These are phyloP conservation scores for Pelargonium australe DNA, from an alignment of 441 rosid species.

Conservation along the genomic window DNA sequence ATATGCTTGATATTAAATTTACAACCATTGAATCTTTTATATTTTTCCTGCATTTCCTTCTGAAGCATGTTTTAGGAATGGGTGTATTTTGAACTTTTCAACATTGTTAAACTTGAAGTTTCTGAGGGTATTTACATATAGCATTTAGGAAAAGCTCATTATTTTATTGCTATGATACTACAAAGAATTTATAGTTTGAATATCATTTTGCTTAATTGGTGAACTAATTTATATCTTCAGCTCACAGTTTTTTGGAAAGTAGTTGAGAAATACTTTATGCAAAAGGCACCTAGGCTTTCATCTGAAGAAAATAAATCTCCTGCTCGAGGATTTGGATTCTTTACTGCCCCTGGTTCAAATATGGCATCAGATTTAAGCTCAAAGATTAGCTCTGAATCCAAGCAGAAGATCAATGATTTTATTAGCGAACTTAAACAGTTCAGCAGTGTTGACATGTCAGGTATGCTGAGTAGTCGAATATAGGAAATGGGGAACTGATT, in stretches of 20 bases:
- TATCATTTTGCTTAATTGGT: slow-evolving; percentile 16
- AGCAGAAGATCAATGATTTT: slow-evolving; percentile 72
- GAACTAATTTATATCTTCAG: slow-evolving; percentile 59
- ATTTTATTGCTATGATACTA: not conserved
- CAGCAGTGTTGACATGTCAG: slow-evolving; percentile 86
- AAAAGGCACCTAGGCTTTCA: slow-evolving; percentile 38
- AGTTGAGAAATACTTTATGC: slow-evolving; percentile 53
- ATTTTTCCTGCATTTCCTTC: not conserved
- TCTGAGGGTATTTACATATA: not conserved
- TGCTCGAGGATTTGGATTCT: slow-evolving; percentile 58
- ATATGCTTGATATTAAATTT: not conserved
- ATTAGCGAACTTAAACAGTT: slow-evolving; percentile 73
- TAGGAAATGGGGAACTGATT: not conserved
- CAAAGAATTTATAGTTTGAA: slow-evolving; percentile 10
- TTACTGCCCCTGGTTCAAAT: slow-evolving; percentile 66
- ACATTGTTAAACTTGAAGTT: not conserved
- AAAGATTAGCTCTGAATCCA: slow-evolving; percentile 62
- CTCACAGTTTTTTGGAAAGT: slow-evolving; percentile 92
- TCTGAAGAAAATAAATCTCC: slow-evolving; percentile 40
- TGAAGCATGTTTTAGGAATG: not conserved
- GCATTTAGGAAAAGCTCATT: not conserved
- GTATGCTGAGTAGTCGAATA: slow-evolving; percentile 29
- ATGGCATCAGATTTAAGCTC: slow-evolving; percentile 55
- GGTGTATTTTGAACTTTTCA: not conserved
- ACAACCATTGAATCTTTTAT: not conserved